Conservation (phyloP, 768 basidiomycete species). For the Botryobasidium botryosum region DNA sequence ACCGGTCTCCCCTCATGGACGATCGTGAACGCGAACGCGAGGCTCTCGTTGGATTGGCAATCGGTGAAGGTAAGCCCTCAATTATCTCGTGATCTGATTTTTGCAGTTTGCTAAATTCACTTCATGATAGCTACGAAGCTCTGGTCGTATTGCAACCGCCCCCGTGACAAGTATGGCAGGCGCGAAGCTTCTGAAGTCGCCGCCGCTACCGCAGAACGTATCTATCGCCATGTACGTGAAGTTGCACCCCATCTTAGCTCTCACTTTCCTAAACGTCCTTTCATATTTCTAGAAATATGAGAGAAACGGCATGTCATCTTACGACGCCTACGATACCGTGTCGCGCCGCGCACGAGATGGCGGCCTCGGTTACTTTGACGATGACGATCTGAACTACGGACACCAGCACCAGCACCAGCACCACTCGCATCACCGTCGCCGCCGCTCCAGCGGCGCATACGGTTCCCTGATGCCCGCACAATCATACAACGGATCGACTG, state of each 20-base stretch:
- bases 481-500: no score
- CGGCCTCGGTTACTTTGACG: no score
- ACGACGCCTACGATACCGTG: no score
- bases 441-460: no score
- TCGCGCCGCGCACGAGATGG: no score
- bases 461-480: no score
- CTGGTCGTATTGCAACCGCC: constrained; percentile 32
- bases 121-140: constrained; percentile 33
- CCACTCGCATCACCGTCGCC: no score
- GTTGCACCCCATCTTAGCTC: neutral
- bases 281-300: no score
- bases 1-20: constrained; percentile 33
- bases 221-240: constrained; percentile 22
- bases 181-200: constrained; percentile 43
- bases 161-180: constrained; percentile 30
- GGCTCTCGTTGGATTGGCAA: constrained; percentile 46
- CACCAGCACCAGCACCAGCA: no score
- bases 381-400: no score
- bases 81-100: neutral
- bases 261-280: no score
- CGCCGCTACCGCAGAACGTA: constrained; percentile 44
- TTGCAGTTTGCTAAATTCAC: neutral
- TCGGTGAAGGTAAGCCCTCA: constrained; percentile 42
- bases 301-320: no score
- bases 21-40: constrained; percentile 48